Evolutionary conservation across 352 stramenopile species (phyloP).

Genomic region (Peronospora farinosa): DNA sequence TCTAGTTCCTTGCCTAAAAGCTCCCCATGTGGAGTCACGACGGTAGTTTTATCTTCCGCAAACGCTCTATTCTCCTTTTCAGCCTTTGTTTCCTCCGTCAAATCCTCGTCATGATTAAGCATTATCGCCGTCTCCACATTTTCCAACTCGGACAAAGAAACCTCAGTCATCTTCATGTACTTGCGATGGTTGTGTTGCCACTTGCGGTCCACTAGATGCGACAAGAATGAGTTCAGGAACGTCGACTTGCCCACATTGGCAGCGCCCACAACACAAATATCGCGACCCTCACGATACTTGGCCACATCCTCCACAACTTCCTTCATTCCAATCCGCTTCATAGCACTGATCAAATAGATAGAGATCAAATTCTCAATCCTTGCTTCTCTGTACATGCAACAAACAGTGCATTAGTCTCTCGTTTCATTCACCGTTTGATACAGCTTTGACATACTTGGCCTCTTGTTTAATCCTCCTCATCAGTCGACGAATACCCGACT

Average conservation of each 20-base stretch:
- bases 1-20: constrained; percentile 51
- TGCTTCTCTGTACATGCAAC: constrained; percentile 29
- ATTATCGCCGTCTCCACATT: constrained; percentile 37
- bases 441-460: constrained; percentile 39
- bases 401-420: constrained; percentile 4
- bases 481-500: constrained; percentile 75
- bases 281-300: constrained; percentile 67
- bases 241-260: constrained; percentile 91
- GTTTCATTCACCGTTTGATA: not conserved
- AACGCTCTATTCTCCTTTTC: constrained; percentile 10
- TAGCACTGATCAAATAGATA: constrained; percentile 76
- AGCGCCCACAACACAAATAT: constrained; percentile 88
- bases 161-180: constrained; percentile 71
- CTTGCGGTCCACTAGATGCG: constrained; percentile 71
- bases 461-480: constrained; percentile 74
- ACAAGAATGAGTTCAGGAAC: constrained; percentile 89
- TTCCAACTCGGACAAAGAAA: constrained; percentile 48
- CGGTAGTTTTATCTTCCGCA: constrained; percentile 6
- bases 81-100: constrained; percentile 17
- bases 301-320: constrained; percentile 79
- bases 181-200: constrained; percentile 84
- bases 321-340: constrained; percentile 84
- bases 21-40: constrained; percentile 28
- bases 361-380: constrained; percentile 77
- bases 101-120: constrained; percentile 55